Conservation (phyloP, 306 rosid species). For the Arachis hypogaea region DNA sequence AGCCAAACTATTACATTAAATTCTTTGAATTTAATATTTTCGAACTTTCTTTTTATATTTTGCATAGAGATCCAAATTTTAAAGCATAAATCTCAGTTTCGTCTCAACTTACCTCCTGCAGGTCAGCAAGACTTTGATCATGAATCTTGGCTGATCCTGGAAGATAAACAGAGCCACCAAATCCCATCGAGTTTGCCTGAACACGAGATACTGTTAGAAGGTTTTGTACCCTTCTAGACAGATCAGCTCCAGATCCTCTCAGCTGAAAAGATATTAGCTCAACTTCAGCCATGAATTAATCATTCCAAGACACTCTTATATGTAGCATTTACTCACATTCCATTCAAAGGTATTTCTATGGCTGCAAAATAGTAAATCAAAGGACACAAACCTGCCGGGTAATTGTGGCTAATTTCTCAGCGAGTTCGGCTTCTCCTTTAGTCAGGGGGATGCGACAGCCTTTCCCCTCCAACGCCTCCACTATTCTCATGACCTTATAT, state of each 20-base stretch:
- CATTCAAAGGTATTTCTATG: too few species aligned
- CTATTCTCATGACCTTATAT: conserved; percentile 83
- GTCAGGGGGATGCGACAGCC: conserved; percentile 87
- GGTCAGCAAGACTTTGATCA: conserved; percentile 78
- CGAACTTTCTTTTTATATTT: too few species aligned
- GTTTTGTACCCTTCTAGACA: conserved; percentile 91
- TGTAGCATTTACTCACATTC: too few species aligned
- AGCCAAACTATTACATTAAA: background rate
- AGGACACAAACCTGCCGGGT: conserved; percentile 71
- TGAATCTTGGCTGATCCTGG: conserved; percentile 87
- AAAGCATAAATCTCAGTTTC: background rate
- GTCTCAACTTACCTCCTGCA: conserved; percentile 77
- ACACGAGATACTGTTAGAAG: conserved; percentile 70
- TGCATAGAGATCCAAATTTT: background rate
- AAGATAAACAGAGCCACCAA: conserved; percentile 65
- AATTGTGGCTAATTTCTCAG: conserved; percentile 85
- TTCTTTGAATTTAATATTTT: background rate
- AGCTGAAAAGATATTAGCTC: conserved; percentile 63
- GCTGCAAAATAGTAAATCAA: too few species aligned
- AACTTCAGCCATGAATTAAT: conserved; percentile 2
- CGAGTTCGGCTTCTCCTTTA: conserved; percentile 92
- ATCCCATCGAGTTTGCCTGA: conserved; percentile 65
- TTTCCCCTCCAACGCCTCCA: conserved; percentile 92
- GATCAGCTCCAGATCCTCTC: conserved; percentile 90
- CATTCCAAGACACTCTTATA: too few species aligned